A percentile compares a stretch with the other conserved stretches of the same genome.
Evolutionary conservation across 2,329 filamentous ascomycete genomes (phyloP).

Genomic region (Colletotrichum abscissum): DNA sequence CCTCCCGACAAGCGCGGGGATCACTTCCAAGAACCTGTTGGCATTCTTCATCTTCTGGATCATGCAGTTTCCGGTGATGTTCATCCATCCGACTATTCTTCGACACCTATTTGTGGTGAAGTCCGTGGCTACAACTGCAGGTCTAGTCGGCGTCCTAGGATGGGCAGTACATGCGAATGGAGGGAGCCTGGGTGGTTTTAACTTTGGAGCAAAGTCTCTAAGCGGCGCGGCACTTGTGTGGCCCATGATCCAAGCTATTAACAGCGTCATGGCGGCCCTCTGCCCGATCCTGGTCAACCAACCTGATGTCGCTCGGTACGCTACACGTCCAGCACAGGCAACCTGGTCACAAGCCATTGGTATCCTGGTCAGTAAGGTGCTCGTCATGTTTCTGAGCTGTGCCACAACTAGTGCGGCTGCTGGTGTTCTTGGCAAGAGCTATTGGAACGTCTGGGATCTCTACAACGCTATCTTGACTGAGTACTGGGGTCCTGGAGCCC

Average conservation of each 20-base stretch:
- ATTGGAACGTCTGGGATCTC: slow-evolving; percentile 59
- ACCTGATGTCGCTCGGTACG: slow-evolving; percentile 54
- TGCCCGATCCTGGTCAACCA: slow-evolving; percentile 49
- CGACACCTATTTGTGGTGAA: slow-evolving; percentile 58
- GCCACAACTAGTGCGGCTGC: slow-evolving; percentile 50
- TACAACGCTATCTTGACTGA: slow-evolving; percentile 50
- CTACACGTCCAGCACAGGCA: slow-evolving; percentile 38
- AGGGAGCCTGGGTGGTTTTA: slow-evolving; percentile 41
- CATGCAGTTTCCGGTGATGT: slow-evolving; percentile 58
- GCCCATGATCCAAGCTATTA: slow-evolving; percentile 53
- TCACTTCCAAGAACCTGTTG: slow-evolving; percentile 61
- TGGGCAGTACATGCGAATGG: slow-evolving; percentile 64
- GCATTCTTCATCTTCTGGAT: slow-evolving; percentile 68
- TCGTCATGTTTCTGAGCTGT: slow-evolving; percentile 53
- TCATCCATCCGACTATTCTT: slow-evolving; percentile 61
- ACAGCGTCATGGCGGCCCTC: slow-evolving; percentile 52
- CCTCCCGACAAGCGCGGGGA: slow-evolving; percentile 57
- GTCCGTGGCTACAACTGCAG: slow-evolving; percentile 57
- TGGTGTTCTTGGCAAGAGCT: slow-evolving; percentile 47
- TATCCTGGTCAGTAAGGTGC: slow-evolving; percentile 49
- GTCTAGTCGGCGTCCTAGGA: slow-evolving; percentile 47
- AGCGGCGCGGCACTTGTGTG: slow-evolving; percentile 44
- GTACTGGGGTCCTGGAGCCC: slow-evolving; percentile 49
- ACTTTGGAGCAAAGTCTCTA: slow-evolving; percentile 26
- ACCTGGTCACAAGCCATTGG: slow-evolving; percentile 46